Base-by-base conservation (phyloP, 805 yeast genomes). In the Starmerella stellata region DNA sequence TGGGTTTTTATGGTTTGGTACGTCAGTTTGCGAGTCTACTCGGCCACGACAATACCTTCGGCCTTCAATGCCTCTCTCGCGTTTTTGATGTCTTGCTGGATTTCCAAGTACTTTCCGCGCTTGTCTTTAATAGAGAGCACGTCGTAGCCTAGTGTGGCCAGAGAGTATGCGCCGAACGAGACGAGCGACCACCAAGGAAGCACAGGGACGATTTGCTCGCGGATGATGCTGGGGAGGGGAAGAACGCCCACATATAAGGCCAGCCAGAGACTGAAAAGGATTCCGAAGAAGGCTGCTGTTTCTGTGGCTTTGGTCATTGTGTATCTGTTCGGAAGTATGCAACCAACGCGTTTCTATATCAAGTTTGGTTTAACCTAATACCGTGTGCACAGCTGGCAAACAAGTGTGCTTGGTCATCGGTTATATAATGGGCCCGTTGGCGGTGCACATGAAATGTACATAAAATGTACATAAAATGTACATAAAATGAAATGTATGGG, bases 181-280 rank as follows among this genome's bases (percentile, higher is more conserved):
- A 76, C 78, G 44, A 76, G 59, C 1, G 63, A 68, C 83, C 82
- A 76, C 64, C 68, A 74, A 25, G 83, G 83, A 42, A 76, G 50
- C 41, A 64, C 74, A 8, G 82, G 82, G 44, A 76, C 58, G 36
- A 75, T 66, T 47, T 73, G 73, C 21, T 60, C 50, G 35, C 63
- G 66, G 47, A 75, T 50, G 24, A 54, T 47, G n/a, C 54, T 56
- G 7, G 72, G 62, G 4, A 69, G 58, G 33, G 82, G 82, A 40
- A 76, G 58, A 30, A 66, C 64, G 14, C 74, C 74, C 15, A 62
- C 47, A 42, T 55, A 56, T 21, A 75, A 60, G 2, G 72, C 66
- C 48, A 66, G 59, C 58, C 76, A 76, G 5, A 72, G 52, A 2
- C 75, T 66, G 4, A 66, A 53, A n/a, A 64, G 50, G 18, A 68